Evolutionary conservation across 192 early-diverging fungal species (phyloP), one percentile per base, ranked within the genome.

Genomic region (Backusella circina): DNA sequence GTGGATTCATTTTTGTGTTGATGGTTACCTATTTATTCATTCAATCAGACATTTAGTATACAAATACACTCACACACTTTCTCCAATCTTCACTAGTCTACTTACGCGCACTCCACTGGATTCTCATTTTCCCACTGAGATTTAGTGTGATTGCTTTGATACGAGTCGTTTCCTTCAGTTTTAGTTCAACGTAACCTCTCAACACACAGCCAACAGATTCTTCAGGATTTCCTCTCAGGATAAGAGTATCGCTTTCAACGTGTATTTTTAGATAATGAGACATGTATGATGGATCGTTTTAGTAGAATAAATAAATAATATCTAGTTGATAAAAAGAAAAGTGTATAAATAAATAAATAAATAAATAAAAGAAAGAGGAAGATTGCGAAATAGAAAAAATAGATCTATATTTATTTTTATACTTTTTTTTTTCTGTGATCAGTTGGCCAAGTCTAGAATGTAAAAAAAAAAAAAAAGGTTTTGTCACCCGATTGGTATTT

Each of bases 91-190:
- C n/a, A 7, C 18, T 35, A 36, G 15, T 18, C 67, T 41, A 65
- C 30, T 84, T 47, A 77, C 77, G 77, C 71, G 86, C 81, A 68
- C 51, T 81, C 72, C 85, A 84, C 61, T 72, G 79, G 0, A 89
- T 75, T 72, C 88, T 86, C 37, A 87, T 79, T 65, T 80, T 85
- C 21, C 90, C 90, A 44, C 61, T 73, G 39, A 91, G 84, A 23
- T 54, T 71, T 8, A 91, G 72, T 44, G 64, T 75, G 28, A 91
- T 81, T 1, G 84, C 82, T 15, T 82, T 86, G 23, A 90, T 72
- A 21, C 84, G 81, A 33, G 84, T 86, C 0, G 83, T 26, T 57
- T 91, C 90, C 16, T 66, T 35, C 12, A 87, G 50, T 57, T 77
- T 75, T 30, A 91, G 69, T 8, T 82, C 61, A 21, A 91, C 73